Evolutionary conservation across 257 asterid species (phyloP).

Genomic region (Avicennia marina): DNA sequence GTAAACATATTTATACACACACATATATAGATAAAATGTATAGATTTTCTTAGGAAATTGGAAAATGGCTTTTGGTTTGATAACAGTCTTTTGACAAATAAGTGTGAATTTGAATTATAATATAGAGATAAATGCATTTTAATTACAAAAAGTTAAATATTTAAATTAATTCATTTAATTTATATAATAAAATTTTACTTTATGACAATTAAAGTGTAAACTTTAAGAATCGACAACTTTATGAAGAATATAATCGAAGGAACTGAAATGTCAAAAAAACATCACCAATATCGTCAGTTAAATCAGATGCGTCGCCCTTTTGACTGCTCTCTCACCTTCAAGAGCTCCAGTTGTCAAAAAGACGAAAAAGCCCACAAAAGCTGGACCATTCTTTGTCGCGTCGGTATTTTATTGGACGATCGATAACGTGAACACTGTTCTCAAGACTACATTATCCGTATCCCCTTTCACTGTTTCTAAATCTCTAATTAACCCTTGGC

Average conservation of each 20-base stretch:
- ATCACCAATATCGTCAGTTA: constrained; percentile 15
- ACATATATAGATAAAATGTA: no score
- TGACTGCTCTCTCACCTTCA: neutral
- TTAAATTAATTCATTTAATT: no score
- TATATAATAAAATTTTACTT: no score
- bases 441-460: neutral
- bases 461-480: neutral
- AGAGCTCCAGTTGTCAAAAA: neutral
- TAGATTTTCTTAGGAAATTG: no score
- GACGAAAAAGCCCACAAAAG: neutral
- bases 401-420: neutral
- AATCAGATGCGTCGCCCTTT: constrained; percentile 14
- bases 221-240: no score
- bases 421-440: neutral
- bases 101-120: no score
- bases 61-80: no score
- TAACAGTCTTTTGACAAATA: no score
- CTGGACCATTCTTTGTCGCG: neutral
- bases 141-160: no score
- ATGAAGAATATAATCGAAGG: neutral
- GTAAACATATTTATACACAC: no score
- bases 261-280: neutral
- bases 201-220: no score
- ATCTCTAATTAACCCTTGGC: constrained; percentile 26
- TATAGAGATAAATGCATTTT: no score